Evolutionary conservation across 768 basidiomycete genomes (phyloP).

Genomic region (Calocybe cyanea): DNA sequence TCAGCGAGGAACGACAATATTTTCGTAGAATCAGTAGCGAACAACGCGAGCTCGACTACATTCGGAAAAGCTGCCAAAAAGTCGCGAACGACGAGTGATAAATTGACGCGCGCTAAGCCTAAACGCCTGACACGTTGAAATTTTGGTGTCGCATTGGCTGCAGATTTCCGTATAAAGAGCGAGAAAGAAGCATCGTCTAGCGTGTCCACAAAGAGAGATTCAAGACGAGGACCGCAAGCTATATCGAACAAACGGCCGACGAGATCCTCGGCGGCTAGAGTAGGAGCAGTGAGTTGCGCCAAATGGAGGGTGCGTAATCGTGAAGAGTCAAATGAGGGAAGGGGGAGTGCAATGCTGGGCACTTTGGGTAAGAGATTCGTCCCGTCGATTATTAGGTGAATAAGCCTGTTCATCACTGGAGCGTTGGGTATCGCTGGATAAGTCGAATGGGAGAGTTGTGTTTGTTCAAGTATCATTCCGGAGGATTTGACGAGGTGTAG

Average conservation of each 20-base stretch:
- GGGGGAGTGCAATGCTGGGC: background rate
- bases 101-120: background rate
- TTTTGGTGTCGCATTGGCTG: background rate
- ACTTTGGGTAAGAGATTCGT: slow-evolving; percentile 3
- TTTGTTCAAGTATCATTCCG: slow-evolving; percentile 8
- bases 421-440: slow-evolving; percentile 8
- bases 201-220: background rate
- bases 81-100: background rate
- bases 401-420: slow-evolving; percentile 6
- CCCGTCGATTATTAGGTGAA: background rate
- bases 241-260: background rate
- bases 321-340: slow-evolving; percentile 6
- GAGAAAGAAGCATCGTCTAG: slow-evolving; percentile 2
- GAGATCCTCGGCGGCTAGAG: background rate
- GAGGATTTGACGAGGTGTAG: slow-evolving; percentile 4
- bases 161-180: background rate
- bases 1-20: background rate
- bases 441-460: slow-evolving; percentile 6
- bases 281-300: background rate
- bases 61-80: slow-evolving; percentile 6
- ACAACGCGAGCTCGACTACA: background rate
- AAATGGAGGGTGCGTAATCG: slow-evolving; percentile 2
- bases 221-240: slow-evolving; percentile 1
- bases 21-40: background rate
- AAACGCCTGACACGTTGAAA: background rate